A percentile compares a stretch with the other conserved stretches of the same genome.
Evolutionary conservation across 306 rosid genomes (phyloP).

Genomic region (Cucumis sativus): DNA sequence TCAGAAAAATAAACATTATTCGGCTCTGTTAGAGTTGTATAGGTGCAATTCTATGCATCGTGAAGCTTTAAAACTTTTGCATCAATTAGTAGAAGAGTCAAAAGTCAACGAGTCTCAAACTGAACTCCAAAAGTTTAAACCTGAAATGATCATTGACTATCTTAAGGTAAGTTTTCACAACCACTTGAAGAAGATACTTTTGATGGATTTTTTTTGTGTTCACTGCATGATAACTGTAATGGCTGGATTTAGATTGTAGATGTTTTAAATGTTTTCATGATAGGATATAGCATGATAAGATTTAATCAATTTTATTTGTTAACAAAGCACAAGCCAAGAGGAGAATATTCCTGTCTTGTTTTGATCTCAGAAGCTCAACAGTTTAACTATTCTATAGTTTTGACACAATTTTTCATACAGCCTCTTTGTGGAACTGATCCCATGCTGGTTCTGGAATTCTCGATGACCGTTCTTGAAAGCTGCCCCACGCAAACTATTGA

Average conservation of each 20-base stretch:
- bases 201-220: background rate
- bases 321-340: no score
- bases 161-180: conserved; percentile 58
- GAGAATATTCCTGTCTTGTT: background rate
- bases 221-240: background rate
- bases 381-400: background rate
- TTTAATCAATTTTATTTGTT: no score
- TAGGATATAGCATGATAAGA: background rate
- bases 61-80: conserved; percentile 85
- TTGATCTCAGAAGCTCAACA: background rate
- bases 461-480: conserved; percentile 93
- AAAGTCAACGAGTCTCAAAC: conserved; percentile 37
- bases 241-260: background rate
- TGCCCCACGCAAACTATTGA: conserved; percentile 92
- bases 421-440: conserved; percentile 86
- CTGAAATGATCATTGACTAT: conserved; percentile 85
- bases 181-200: conserved; percentile 8
- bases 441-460: conserved; percentile 85
- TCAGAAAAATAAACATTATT: conserved; percentile 43
- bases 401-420: conserved; percentile 44
- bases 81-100: conserved; percentile 64
- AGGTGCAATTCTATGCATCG: conserved; percentile 86
- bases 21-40: conserved; percentile 78
- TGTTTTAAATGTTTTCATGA: background rate
- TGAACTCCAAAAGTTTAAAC: conserved; percentile 59